A percentile compares a stretch with the other conserved stretches of the same genome.
Evolutionary conservation across 2,329 filamentous ascomycete genomes (phyloP).

Genomic region (Claviceps monticola): DNA sequence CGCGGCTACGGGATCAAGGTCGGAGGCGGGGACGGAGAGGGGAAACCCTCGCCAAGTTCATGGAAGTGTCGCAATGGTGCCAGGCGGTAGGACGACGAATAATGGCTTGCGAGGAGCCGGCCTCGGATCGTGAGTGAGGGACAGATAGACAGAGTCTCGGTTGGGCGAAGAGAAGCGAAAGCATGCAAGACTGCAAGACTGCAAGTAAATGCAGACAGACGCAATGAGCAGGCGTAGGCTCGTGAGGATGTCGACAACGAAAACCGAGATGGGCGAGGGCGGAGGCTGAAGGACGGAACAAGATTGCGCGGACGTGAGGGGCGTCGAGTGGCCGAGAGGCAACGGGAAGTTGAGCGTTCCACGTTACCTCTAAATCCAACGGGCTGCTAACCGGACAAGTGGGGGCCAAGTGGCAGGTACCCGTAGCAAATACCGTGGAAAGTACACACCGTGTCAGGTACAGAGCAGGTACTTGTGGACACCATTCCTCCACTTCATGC

Average conservation of each 20-base stretch:
- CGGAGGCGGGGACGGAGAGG: conserved; percentile 3
- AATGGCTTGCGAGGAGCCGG: neutral
- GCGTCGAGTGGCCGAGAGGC: too few relatives aligned
- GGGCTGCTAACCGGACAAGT: too few relatives aligned
- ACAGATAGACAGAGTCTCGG: neutral
- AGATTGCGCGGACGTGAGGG: too few relatives aligned
- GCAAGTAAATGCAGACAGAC: neutral
- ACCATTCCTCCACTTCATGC: too few relatives aligned
- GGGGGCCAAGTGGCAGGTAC: too few relatives aligned
- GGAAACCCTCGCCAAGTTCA: conserved; percentile 6
- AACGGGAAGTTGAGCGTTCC: too few relatives aligned
- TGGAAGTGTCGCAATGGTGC: conserved; percentile 9
- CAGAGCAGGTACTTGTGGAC: too few relatives aligned
- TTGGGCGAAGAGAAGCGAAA: neutral
- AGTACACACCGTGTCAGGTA: too few relatives aligned
- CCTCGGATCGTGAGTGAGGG: neutral
- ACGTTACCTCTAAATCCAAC: too few relatives aligned
- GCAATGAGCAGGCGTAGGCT: neutral
- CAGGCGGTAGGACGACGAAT: neutral
- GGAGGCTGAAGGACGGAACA: neutral
- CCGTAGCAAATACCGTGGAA: too few relatives aligned
- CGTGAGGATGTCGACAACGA: neutral
- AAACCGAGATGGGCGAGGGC: neutral
- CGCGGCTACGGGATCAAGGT: neutral
- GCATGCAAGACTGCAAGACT: neutral